A percentile compares a stretch with the other conserved stretches of the same genome.
These are phyloP conservation scores for Neofusicoccum kwambonambiense DNA, from an alignment of 2,329 filamentous ascomycete species.

Conservation along the genomic window DNA sequence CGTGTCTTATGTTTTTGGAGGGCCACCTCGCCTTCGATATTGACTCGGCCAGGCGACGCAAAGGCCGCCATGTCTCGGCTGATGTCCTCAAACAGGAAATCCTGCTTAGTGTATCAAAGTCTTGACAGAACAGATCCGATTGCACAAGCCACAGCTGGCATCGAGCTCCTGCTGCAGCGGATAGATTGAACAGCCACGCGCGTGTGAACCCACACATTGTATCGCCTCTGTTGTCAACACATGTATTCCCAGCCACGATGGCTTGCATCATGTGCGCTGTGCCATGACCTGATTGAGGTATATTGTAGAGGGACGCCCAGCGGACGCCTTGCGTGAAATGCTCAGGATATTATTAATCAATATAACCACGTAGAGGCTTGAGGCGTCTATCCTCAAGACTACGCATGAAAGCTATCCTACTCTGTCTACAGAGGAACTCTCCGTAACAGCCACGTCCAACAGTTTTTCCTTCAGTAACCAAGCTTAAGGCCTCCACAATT, in stretches of 20 bases:
- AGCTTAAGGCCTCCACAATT: too few relatives aligned
- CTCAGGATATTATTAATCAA: too few relatives aligned
- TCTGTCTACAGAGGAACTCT: too few relatives aligned
- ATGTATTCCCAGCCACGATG: not conserved
- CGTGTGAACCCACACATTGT: not conserved
- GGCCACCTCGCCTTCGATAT: not conserved
- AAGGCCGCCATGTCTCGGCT: conserved; percentile 4
- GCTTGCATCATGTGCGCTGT: too few relatives aligned
- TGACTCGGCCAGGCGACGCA: not conserved
- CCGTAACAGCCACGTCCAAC: too few relatives aligned
- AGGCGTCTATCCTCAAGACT: too few relatives aligned
- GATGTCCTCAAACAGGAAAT: not conserved
- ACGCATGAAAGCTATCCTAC: too few relatives aligned
- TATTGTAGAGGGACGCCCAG: too few relatives aligned
- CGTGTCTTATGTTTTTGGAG: not conserved
- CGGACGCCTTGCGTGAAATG: too few relatives aligned
- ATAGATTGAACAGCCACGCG: conserved; percentile 6
- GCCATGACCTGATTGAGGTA: too few relatives aligned
- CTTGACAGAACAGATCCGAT: not conserved
- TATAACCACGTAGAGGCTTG: too few relatives aligned
- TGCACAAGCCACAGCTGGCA: not conserved
- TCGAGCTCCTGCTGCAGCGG: not conserved
- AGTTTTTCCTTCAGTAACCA: too few relatives aligned
- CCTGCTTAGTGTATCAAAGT: not conserved
- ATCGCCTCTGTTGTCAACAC: not conserved